A percentile compares a stretch with the other conserved stretches of the same genome.
Evolutionary conservation across 129 eudicot species (phyloP).

Genomic region (Lonicera japonica): DNA sequence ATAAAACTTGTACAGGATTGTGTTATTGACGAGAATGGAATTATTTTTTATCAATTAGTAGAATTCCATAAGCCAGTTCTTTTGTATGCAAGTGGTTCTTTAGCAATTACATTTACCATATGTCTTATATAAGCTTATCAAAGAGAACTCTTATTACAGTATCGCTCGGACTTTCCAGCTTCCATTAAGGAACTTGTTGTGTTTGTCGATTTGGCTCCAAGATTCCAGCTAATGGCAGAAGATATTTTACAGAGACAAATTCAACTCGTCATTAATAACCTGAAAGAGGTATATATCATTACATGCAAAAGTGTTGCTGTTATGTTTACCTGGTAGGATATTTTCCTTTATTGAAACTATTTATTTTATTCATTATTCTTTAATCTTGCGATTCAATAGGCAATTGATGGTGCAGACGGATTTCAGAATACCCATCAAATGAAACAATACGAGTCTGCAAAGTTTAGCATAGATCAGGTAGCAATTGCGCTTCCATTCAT

Average conservation of each 20-base stretch:
- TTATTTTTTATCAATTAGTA: neutral
- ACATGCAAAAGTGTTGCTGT: neutral
- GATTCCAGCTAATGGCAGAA: constrained; percentile 82
- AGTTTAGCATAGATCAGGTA: constrained; percentile 89
- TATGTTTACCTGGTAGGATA: neutral
- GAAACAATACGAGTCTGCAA: constrained; percentile 72
- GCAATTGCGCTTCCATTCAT: neutral
- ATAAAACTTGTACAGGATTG: no score
- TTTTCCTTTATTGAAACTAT: neutral
- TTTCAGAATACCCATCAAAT: constrained; percentile 92
- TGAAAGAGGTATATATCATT: constrained; percentile 52
- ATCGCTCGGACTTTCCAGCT: constrained; percentile 69
- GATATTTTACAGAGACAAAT: constrained; percentile 73
- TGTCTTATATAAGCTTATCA: constrained; percentile 5
- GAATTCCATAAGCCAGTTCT: neutral
- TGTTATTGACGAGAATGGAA: neutral
- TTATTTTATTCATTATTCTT: constrained; percentile 4
- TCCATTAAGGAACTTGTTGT: constrained; percentile 68
- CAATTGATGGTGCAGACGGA: constrained; percentile 90
- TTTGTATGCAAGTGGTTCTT: neutral
- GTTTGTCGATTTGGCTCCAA: constrained; percentile 87
- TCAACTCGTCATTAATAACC: constrained; percentile 59
- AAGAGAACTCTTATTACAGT: constrained; percentile 44
- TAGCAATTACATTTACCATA: no score
- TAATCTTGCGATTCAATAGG: constrained; percentile 36